Evolutionary conservation across 2,329 filamentous ascomycete genomes (phyloP).

Genomic region (Ceratocystis huliohia): DNA sequence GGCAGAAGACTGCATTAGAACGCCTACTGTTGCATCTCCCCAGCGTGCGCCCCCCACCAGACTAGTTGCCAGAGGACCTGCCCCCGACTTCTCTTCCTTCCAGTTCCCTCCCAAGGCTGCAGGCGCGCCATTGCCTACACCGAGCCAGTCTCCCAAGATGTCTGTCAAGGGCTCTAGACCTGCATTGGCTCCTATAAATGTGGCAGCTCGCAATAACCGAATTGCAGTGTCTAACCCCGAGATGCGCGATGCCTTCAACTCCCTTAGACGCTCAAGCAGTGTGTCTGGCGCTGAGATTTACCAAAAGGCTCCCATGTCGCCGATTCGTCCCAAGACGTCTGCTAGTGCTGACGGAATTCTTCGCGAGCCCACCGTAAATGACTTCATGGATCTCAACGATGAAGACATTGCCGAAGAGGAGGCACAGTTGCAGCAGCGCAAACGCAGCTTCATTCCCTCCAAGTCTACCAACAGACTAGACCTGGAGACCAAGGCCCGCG

Average conservation of each 20-base stretch:
- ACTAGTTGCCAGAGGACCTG: constrained; percentile 15
- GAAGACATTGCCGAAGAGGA: constrained; percentile 44
- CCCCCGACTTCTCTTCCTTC: constrained; percentile 19
- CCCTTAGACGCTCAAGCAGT: constrained; percentile 17
- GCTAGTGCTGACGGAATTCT: constrained; percentile 27
- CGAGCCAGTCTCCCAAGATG: constrained; percentile 17
- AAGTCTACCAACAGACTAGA: constrained; percentile 11
- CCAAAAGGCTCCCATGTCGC: constrained; percentile 5
- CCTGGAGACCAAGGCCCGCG: constrained; percentile 7
- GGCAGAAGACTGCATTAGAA: constrained; percentile 3
- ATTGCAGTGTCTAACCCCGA: constrained; percentile 15
- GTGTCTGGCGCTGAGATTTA: constrained; percentile 13
- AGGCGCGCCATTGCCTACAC: neutral
- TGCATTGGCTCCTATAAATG: constrained; percentile 1
- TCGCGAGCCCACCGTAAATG: constrained; percentile 39
- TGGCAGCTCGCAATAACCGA: neutral
- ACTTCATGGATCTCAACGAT: constrained; percentile 43
- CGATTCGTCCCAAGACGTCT: constrained; percentile 15
- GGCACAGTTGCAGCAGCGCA: constrained; percentile 16
- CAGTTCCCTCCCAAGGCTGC: constrained; percentile 15
- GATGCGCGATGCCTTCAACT: constrained; percentile 5
- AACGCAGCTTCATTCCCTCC: neutral
- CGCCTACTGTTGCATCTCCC: constrained; percentile 5
- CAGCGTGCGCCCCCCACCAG: constrained; percentile 3
- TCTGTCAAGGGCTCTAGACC: neutral